These are phyloP conservation scores for Penicillium tannophilum DNA, from an alignment of 495 filamentous ascomycete species.

Conservation along the genomic window DNA sequence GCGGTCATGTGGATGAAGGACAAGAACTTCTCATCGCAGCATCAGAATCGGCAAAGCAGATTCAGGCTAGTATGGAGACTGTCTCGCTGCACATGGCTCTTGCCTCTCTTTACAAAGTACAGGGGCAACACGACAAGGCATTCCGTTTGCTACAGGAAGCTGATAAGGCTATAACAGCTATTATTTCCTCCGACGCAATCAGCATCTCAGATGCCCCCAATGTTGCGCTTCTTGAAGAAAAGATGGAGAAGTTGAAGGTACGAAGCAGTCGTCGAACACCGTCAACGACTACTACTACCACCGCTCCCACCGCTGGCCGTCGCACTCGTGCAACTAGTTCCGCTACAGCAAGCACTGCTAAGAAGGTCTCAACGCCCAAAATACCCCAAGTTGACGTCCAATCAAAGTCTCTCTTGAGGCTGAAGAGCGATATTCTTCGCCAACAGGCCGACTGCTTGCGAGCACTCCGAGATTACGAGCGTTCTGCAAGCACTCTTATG, in stretches of 20 bases:
- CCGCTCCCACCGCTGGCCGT: slow-evolving; percentile 18
- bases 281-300: slow-evolving; percentile 20
- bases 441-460: slow-evolving; percentile 60
- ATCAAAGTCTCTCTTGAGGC: slow-evolving; percentile 55
- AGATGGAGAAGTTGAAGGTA: slow-evolving; percentile 44
- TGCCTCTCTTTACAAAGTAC: slow-evolving; percentile 40
- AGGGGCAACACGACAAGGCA: slow-evolving; percentile 52
- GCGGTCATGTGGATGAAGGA: slow-evolving; percentile 63
- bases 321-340: slow-evolving; percentile 41
- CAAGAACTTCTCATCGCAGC: slow-evolving; percentile 59
- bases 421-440: slow-evolving; percentile 64
- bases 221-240: slow-evolving; percentile 36
- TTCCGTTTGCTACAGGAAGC: slow-evolving; percentile 47
- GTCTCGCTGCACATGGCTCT: slow-evolving; percentile 48
- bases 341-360: slow-evolving; percentile 27
- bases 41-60: slow-evolving; percentile 38
- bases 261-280: slow-evolving; percentile 33
- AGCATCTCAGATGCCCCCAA: slow-evolving; percentile 18
- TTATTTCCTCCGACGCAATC: slow-evolving; percentile 27
- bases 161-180: slow-evolving; percentile 39
- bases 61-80: slow-evolving; percentile 49
- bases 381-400: slow-evolving; percentile 45
- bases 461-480: slow-evolving; percentile 41
- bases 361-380: slow-evolving; percentile 32
- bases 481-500: slow-evolving; percentile 34